Evolutionary conservation across 2,329 filamentous ascomycete species (phyloP).

Genomic region (Colletotrichum sp.): DNA sequence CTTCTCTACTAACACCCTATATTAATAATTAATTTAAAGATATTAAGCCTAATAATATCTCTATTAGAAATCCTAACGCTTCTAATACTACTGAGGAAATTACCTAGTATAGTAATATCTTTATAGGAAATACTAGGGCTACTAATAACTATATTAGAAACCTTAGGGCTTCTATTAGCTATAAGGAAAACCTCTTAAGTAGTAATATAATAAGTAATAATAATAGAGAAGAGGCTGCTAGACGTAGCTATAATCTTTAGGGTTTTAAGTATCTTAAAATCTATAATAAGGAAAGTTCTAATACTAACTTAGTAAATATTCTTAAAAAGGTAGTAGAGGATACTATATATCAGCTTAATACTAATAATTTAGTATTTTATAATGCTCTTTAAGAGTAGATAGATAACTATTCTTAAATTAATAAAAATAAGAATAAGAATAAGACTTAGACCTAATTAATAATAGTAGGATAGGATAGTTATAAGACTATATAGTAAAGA

Average conservation of each 20-base stretch:
- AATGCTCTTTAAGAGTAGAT: neutral
- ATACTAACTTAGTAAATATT: neutral
- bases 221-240: neutral
- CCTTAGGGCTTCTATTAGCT: fast-evolving
- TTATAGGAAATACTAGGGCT: neutral
- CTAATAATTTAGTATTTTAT: neutral
- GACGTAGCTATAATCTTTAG: neutral
- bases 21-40: neutral
- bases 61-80: neutral
- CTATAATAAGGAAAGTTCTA: neutral
- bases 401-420: neutral
- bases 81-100: neutral
- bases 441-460: too few relatives aligned
- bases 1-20: fast-evolving
- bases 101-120: neutral
- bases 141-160: neutral
- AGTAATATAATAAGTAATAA: neutral
- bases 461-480: too few relatives aligned
- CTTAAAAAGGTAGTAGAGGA: neutral
- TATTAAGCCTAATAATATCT: neutral
- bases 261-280: neutral
- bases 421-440: fast-evolving
- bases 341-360: neutral
- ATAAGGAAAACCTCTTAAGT: neutral
- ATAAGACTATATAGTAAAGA: too few relatives aligned